A percentile compares a stretch with the other conserved stretches of the same genome.
Evolutionary conservation across 2,329 filamentous ascomycete species (phyloP).

Genomic region (Alternaria incomplexa): DNA sequence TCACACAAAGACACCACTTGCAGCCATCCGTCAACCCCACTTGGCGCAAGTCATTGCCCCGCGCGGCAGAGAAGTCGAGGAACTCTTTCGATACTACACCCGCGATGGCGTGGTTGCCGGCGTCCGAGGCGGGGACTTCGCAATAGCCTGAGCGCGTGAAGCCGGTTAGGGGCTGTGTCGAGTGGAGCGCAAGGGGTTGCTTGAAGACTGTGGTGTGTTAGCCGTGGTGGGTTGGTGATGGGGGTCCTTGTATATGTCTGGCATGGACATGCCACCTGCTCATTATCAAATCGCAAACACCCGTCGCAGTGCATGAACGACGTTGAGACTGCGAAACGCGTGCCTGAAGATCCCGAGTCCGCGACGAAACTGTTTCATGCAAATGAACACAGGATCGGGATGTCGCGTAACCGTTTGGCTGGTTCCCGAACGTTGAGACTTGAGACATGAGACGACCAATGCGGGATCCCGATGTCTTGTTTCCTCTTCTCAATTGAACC

Average conservation of each 20-base stretch:
- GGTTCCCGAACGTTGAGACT: neutral
- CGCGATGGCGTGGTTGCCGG: constrained; percentile 66
- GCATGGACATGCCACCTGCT: neutral
- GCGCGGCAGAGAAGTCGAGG: constrained; percentile 64
- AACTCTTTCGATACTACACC: constrained; percentile 65
- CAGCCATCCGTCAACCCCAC: constrained; percentile 64
- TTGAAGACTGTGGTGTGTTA: constrained; percentile 6
- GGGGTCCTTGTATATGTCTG: neutral
- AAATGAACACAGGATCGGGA: constrained; percentile 1
- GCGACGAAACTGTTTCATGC: constrained; percentile 8
- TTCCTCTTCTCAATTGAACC: neutral
- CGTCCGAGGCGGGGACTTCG: constrained; percentile 59
- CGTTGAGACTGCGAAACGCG: constrained; percentile 2
- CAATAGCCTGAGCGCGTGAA: constrained; percentile 69
- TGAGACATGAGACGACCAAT: neutral
- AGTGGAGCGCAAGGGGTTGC: constrained; percentile 61
- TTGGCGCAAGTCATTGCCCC: constrained; percentile 64
- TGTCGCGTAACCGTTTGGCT: neutral
- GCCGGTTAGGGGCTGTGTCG: constrained; percentile 64
- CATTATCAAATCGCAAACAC: neutral
- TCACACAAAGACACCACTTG: constrained; percentile 68
- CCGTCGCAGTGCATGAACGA: neutral
- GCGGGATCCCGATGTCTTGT: neutral
- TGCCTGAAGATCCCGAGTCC: neutral
- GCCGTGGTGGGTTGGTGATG: neutral